These are phyloP conservation scores for Funneliformis geosporum DNA, from an alignment of 192 early-diverging fungal species.

Conservation along the genomic window DNA sequence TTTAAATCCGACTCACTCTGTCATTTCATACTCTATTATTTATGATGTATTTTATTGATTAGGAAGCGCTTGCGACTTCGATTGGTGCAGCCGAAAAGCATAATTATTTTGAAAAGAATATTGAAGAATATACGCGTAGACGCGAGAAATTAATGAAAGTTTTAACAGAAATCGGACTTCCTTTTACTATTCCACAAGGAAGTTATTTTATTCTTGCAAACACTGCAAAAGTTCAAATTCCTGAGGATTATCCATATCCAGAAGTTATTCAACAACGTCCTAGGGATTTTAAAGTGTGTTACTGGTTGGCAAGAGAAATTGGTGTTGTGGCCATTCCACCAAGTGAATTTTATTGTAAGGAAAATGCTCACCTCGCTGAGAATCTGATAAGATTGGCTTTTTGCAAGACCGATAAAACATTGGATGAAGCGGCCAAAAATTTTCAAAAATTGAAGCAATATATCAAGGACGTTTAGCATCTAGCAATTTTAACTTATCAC, in stretches of 20 bases:
- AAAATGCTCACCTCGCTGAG: constrained; percentile 65
- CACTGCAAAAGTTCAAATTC: constrained; percentile 65
- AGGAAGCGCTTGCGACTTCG: constrained; percentile 73
- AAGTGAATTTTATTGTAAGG: constrained; percentile 81
- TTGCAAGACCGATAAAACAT: constrained; percentile 85
- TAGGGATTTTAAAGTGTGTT: constrained; percentile 75
- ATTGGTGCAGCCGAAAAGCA: constrained; percentile 63
- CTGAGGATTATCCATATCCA: constrained; percentile 62
- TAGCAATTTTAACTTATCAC: too few species aligned
- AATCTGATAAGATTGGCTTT: constrained; percentile 88
- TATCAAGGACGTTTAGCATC: constrained; percentile 36
- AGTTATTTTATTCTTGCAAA: constrained; percentile 93
- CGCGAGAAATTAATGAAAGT: constrained; percentile 72
- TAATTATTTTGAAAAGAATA: constrained; percentile 71
- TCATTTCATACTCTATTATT: background rate
- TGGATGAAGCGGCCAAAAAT: constrained; percentile 71
- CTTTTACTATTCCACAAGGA: constrained; percentile 85
- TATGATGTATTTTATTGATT: background rate
- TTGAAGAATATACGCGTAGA: constrained; percentile 64
- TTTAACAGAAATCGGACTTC: constrained; percentile 68
- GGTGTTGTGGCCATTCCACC: constrained; percentile 93
- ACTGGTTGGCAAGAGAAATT: constrained; percentile 83
- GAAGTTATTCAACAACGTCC: constrained; percentile 60
- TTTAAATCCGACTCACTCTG: background rate
- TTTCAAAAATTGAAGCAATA: constrained; percentile 62